Conservation (phyloP, 225 moss, liverwort and hornwort species). For the Climacium dendroides region DNA sequence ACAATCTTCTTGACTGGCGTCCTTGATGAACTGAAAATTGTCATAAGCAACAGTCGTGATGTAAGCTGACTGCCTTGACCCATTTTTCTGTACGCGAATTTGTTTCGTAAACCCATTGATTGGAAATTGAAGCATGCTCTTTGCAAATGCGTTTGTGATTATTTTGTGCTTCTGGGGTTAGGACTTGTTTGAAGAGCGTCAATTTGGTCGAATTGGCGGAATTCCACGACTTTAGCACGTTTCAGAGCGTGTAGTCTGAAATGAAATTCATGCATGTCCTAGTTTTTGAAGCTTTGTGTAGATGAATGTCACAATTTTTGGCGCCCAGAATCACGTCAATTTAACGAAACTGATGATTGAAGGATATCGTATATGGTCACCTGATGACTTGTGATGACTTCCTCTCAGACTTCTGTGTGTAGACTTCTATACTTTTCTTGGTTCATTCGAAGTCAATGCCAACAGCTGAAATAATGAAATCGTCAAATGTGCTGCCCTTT, state of each 20-base stretch:
- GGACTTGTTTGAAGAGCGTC: background rate
- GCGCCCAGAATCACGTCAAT: background rate
- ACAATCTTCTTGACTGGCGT: slow-evolving; percentile 71
- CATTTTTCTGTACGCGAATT: background rate
- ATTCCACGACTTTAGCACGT: background rate
- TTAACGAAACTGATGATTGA: background rate
- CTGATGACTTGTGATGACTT: background rate
- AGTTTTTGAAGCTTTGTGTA: background rate
- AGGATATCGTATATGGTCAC: background rate
- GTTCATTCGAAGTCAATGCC: background rate
- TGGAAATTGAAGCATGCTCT: background rate
- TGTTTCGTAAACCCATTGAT: background rate
- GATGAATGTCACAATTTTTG: background rate
- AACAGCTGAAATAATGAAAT: background rate
- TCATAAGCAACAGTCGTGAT: slow-evolving; percentile 68
- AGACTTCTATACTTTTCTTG: background rate
- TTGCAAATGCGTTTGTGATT: background rate
- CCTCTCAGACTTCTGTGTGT: background rate
- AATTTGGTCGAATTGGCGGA: background rate
- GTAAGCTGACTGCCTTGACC: slow-evolving; percentile 26
- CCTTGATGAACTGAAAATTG: slow-evolving; percentile 86
- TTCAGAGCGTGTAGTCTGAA: background rate
- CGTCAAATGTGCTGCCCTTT: background rate
- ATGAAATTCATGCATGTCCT: background rate
- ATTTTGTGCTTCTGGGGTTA: background rate